Percentiles rank a stretch among this genome's conserved stretches.
phyloP scores from a whole-genome alignment of 148 eudicot genomes.

The Chenopodium quinoa region DNA sequence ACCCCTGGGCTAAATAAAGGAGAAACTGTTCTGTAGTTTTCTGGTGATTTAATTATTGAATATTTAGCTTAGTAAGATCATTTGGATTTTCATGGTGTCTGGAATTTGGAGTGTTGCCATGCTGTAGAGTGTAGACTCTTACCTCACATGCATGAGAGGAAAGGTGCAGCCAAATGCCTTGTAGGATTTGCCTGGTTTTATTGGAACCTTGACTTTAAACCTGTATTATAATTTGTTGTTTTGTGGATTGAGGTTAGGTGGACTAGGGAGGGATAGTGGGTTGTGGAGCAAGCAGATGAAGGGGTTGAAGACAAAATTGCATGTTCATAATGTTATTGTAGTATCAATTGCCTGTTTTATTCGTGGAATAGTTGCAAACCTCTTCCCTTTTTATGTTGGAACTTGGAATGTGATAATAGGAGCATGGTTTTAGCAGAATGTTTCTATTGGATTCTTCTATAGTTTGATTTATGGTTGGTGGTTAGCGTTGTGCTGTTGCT shows the following conservation, averaged over 20 bases:
- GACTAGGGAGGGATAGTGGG: background rate
- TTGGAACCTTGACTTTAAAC: too few relatives aligned
- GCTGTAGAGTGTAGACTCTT: too few relatives aligned
- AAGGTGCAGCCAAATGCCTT: background rate
- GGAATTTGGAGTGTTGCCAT: background rate
- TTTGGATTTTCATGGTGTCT: background rate
- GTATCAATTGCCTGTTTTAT: background rate
- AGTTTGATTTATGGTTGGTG: background rate
- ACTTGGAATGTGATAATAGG: background rate
- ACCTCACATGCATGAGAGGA: background rate
- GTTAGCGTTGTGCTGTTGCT: background rate
- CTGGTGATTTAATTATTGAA: background rate
- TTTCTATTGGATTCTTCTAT: background rate
- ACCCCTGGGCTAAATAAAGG: background rate
- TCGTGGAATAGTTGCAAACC: background rate
- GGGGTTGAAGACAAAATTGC: background rate
- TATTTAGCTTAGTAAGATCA: background rate
- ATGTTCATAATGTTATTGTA: too few relatives aligned
- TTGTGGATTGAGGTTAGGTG: background rate
- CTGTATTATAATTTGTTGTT: background rate
- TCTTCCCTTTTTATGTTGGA: too few relatives aligned
- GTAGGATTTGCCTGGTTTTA: background rate
- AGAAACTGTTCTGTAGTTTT: background rate
- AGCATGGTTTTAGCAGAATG: background rate
- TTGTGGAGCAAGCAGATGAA: background rate